Conservation (phyloP, 2,329 filamentous ascomycete species). For the Claviceps pusilla region DNA sequence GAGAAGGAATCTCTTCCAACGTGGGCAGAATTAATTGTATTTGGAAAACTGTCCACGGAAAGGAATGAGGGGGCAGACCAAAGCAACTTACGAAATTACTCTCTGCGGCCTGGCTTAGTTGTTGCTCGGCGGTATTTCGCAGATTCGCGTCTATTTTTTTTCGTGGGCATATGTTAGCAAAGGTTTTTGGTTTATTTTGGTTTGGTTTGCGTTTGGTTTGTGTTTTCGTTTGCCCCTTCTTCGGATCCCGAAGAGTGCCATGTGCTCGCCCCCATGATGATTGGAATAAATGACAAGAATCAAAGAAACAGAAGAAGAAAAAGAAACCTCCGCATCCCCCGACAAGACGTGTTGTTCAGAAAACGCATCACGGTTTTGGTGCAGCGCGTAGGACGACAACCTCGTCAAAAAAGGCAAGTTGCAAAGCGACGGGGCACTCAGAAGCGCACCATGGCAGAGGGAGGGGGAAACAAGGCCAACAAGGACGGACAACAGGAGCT, state of each 20-base stretch:
- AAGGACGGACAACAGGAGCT: constrained; percentile 1
- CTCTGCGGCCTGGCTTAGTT: constrained; percentile 83
- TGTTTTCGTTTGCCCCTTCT: no score
- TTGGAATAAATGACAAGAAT: background rate
- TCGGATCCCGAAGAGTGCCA: background rate
- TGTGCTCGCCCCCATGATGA: background rate
- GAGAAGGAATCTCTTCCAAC: background rate
- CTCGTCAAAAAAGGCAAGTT: background rate
- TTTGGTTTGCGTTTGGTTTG: background rate
- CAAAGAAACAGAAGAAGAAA: background rate
- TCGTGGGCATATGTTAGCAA: constrained; percentile 8
- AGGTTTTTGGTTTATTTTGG: background rate
- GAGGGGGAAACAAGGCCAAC: background rate
- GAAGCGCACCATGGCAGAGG: background rate
- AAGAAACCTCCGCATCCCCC: background rate
- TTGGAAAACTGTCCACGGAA: constrained; percentile 1
- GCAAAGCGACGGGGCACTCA: background rate
- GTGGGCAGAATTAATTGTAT: background rate
- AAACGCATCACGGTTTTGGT: background rate
- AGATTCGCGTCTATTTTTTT: constrained; percentile 70
- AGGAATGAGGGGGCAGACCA: constrained; percentile 4
- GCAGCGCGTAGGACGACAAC: background rate
- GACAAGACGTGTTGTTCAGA: background rate
- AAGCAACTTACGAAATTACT: constrained; percentile 68
- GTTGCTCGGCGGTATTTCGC: constrained; percentile 84